Base-by-base conservation (phyloP, 176 grass and related monocot species). In the Thalia dealbata region DNA sequence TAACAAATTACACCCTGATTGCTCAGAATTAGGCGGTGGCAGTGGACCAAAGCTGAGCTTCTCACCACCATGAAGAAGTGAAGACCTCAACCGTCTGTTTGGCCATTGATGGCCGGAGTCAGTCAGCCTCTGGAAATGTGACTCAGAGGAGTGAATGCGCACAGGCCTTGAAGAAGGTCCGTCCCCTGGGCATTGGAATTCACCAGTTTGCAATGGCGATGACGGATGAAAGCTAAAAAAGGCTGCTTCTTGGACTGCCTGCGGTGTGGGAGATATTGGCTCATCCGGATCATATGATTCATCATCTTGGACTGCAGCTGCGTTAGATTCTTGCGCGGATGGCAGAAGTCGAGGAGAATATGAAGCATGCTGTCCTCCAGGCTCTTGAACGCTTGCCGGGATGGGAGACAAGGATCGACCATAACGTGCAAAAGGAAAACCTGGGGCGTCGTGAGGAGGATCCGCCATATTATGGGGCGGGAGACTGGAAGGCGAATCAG, bases 21-120 rank as follows among this genome's bases (percentile, higher is more conserved):
- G 70, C 35, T 71, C 64, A 67, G 15, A 74, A 76, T 29, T 52
- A 62, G 67, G 67, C 19, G 41, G 19, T 2, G 66, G 60, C 21
- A 35, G 38, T n/a, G 81, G 35, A 55, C 77, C 16, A 78, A 26
- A 50, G 80, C 76, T 52, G 76, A 70, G 89, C 66, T 78, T 75
- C 75, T 84, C 43, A 71, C 74, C 79, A 29, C 74, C 79, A 43
- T 85, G 84, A 0, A 77, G 59, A 71, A 86, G 80, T 41, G 87
- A 87, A 52, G 95, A 99, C 60, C 90, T 82, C 71, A 99, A 93
- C 29, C 87, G 77, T 45, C 90, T 84, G 0, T 68, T 28, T 30
- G 83, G 88, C 70, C 90, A 78, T 41, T 85, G 84, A 84, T 85
- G 87, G 24, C 77, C 86, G 59, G 80, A 79, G 63, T 93, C 95